Evolutionary conservation across 2,329 filamentous ascomycete species (phyloP).

Genomic region (Macrophomina pseudophaseolina): DNA sequence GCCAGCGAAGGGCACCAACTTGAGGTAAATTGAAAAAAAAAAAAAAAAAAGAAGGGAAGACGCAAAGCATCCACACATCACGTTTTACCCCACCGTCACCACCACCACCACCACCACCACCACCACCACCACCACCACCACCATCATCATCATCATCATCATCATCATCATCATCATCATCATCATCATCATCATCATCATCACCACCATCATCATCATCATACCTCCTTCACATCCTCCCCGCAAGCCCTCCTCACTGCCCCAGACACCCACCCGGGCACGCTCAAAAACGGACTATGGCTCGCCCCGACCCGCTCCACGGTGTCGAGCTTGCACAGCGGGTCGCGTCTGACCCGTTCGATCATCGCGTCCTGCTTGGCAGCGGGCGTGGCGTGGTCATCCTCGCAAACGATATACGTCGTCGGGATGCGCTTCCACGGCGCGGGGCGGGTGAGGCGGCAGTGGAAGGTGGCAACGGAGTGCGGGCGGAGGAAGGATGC

Average conservation of each 20-base stretch:
- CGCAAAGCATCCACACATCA: no score
- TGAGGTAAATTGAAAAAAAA: no score
- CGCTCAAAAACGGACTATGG: conserved; percentile 51
- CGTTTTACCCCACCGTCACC: no score
- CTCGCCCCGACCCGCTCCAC: conserved; percentile 41
- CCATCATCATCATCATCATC: no score
- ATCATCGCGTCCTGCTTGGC: conserved; percentile 41
- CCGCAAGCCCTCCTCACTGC: conserved; percentile 38
- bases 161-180: no score
- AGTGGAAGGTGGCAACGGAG: conserved; percentile 35
- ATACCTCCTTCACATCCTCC: conserved; percentile 24
- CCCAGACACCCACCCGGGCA: conserved; percentile 40
- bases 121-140: no score
- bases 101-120: no score
- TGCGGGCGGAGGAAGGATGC: conserved; percentile 33
- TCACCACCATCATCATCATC: no score
- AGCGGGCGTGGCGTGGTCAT: conserved; percentile 42
- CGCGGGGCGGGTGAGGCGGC: conserved; percentile 34
- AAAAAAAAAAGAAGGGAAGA: no score
- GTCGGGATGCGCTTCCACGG: conserved; percentile 44
- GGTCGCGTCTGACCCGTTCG: conserved; percentile 32
- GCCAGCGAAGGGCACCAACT: no score
- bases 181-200: no score
- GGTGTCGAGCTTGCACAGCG: conserved; percentile 29
- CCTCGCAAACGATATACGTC: conserved; percentile 44